phyloP scores from a whole-genome alignment of 2,329 filamentous ascomycete genomes.

The Capronia epimyces region DNA sequence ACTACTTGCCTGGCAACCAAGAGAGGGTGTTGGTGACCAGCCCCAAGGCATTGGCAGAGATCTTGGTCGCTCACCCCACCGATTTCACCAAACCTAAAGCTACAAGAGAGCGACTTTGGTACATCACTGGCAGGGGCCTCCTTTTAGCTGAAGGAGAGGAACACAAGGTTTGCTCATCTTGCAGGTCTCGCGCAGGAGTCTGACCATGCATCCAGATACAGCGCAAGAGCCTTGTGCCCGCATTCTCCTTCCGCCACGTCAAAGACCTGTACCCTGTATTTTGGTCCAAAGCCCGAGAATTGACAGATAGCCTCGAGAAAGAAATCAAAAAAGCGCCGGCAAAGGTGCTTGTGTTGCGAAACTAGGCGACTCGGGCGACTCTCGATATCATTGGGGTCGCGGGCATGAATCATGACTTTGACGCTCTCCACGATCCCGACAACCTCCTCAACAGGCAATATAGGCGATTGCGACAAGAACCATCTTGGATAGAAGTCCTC shows the following conservation, averaged over 20 bases:
- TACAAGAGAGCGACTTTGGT: slow-evolving; percentile 38
- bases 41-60: slow-evolving; percentile 61
- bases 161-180: slow-evolving; percentile 53
- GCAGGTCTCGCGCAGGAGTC: no score
- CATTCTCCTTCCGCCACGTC: slow-evolving; percentile 75
- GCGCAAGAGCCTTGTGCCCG: slow-evolving; percentile 70
- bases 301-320: slow-evolving; percentile 54
- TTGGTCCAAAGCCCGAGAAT: slow-evolving; percentile 70
- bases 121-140: slow-evolving; percentile 38
- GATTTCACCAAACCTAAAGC: slow-evolving; percentile 55
- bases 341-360: slow-evolving; percentile 48
- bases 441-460: slow-evolving; percentile 46
- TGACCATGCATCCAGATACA: no score
- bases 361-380: slow-evolving; percentile 57
- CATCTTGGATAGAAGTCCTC: background rate
- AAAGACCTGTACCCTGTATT: slow-evolving; percentile 79
- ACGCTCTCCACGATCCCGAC: slow-evolving; percentile 51
- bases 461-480: slow-evolving; percentile 47
- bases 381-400: slow-evolving; percentile 65
- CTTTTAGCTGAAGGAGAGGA: slow-evolving; percentile 84
- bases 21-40: slow-evolving; percentile 49
- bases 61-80: slow-evolving; percentile 60
- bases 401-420: slow-evolving; percentile 65
- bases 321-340: slow-evolving; percentile 35
- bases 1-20: slow-evolving; percentile 47